Evolutionary conservation across 805 yeast genomes (phyloP), one percentile per base, ranked within the genome.

Genomic region (Monosporozyma yasuniensis): DNA sequence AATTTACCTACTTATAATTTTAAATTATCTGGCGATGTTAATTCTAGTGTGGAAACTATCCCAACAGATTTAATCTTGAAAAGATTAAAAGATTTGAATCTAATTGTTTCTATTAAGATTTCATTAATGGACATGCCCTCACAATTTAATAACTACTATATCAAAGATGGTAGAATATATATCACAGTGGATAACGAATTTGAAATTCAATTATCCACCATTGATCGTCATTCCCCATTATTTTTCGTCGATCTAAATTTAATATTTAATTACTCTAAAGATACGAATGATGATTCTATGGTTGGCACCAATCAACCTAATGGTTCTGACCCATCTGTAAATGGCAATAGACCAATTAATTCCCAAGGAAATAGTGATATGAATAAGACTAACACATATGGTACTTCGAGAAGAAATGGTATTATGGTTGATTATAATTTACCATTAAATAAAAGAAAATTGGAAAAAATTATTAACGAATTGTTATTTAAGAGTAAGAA

Each of bases 221-320:
- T 81, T 5, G 82, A 79, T 57, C 80, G 81, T 22, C 71, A 73
- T 37, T 78, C 88, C 0, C 88, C 88, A 14, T 83, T 85, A 57
- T 86, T 82, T 61, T 74, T 88, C 52, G 84, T 91, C 19, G 91
- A 87, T 62, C 84, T 89, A 65, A 74, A 79, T 49, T 77, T 89
- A 50, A 69, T 76, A 21, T 83, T 84, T 58, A 48, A 52, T 28
- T 39, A 41, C 32, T n/a, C 41, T 6, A 34, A 34, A 3, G 46
- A 22, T 35, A 51, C 53, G 21, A 54, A 54, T 35, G 46, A 48
- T 39, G 37, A 47, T 11, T 22, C 16, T 25, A n/a, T 18, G 6
- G 19, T 14, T n/a, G 30, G 14, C 19, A 21, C 10, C 16, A 25
- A 2, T 25, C 35, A 32, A 32, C 11, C 39, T 35, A 35, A 19